These are phyloP conservation scores for Moringa oleifera DNA, from an alignment of 345 rosid genomes.

Conservation along the genomic window DNA sequence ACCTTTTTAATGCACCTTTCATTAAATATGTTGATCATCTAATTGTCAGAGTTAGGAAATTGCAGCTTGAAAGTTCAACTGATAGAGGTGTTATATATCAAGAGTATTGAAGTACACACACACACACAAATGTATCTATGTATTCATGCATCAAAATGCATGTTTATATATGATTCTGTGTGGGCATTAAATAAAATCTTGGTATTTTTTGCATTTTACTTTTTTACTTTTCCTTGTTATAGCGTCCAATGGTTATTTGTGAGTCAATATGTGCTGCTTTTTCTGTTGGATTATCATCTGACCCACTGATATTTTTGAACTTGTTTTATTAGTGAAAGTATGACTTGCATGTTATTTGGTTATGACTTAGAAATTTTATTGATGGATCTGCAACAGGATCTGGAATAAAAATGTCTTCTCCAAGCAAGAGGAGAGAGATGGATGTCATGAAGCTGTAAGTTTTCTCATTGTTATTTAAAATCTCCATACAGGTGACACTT, in stretches of 20 bases:
- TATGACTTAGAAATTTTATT: not conserved
- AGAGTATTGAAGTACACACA: not conserved
- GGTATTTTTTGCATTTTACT: not conserved
- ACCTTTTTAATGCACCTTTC: not conserved
- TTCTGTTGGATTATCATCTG: not conserved
- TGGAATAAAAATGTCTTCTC: conserved; percentile 15
- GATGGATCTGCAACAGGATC: not conserved
- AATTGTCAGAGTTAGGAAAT: too few species aligned
- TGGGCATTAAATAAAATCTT: not conserved
- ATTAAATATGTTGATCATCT: too few species aligned
- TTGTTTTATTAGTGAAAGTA: not conserved
- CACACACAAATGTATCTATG: not conserved
- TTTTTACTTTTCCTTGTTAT: not conserved
- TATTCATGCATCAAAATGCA: not conserved
- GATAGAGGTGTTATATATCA: too few species aligned
- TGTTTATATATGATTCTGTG: not conserved
- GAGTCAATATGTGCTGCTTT: not conserved
- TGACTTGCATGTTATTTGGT: not conserved
- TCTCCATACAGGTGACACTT: not conserved
- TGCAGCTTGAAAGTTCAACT: too few species aligned
- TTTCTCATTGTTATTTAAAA: conserved; percentile 6
- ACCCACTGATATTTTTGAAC: too few species aligned
- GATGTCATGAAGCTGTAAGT: conserved; percentile 26
- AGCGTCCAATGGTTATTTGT: not conserved
- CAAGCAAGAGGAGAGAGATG: conserved; percentile 26